phyloP scores from a whole-genome alignment of 768 basidiomycete genomes.

The Mycena floridula region DNA sequence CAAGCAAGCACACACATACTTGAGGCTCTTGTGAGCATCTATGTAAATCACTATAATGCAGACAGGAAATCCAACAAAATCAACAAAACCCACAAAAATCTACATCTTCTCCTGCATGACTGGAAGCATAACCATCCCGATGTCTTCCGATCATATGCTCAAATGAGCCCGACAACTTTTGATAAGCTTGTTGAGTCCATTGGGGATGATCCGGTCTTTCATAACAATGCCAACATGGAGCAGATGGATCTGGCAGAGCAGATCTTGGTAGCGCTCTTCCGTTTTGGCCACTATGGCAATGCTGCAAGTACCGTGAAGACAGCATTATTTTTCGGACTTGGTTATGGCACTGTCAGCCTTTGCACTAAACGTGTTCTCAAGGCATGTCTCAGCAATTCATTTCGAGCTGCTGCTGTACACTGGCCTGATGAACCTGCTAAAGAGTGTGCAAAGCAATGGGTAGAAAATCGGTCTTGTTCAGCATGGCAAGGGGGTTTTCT shows the following conservation, averaged over 20 bases:
- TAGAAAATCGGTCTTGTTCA: constrained; percentile 9
- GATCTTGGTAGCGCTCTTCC: no score
- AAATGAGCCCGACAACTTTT: no score
- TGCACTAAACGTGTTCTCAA: constrained; percentile 11
- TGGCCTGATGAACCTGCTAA: constrained; percentile 8
- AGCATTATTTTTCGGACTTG: constrained; percentile 6
- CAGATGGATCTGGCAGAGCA: no score
- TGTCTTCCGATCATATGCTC: no score
- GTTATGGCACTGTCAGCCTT: constrained; percentile 7
- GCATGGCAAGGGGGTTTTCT: constrained; percentile 15
- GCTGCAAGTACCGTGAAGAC: constrained; percentile 7
- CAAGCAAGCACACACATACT: no score
- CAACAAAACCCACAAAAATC: no score
- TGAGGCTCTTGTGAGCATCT: no score
- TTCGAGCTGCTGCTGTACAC: constrained; percentile 1
- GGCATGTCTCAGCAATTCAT: constrained; percentile 9
- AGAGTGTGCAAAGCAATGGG: constrained; percentile 10
- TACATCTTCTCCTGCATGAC: no score
- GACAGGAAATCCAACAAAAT: no score
- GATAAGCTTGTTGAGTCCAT: constrained; percentile 1
- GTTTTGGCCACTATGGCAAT: constrained; percentile 18
- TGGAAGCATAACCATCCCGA: no score
- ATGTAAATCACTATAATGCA: no score
- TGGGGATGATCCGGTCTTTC: constrained; percentile 1
- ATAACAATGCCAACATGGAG: constrained; percentile 6